A percentile compares a stretch with the other conserved stretches of the same genome.
Conservation (phyloP, 306 rosid species). For the Crataegus laevigata region DNA sequence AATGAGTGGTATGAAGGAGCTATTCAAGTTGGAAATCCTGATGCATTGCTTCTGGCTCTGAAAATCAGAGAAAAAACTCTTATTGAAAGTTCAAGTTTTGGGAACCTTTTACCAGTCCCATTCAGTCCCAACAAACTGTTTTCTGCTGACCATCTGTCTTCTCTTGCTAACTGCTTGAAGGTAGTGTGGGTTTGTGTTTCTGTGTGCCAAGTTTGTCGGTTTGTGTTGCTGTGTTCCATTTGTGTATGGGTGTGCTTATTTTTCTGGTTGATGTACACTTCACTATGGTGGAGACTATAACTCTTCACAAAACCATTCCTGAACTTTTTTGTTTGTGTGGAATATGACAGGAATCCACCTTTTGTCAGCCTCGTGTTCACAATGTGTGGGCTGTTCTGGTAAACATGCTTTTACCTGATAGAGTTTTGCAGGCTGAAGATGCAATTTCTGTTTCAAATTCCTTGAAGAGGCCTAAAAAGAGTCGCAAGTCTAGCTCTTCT, state of each 20-base stretch:
- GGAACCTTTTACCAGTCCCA: slow-evolving; percentile 63
- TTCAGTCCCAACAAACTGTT: slow-evolving; percentile 57
- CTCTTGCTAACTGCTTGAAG: slow-evolving; percentile 72
- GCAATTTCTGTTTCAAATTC: slow-evolving; percentile 57
- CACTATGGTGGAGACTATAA: slow-evolving; percentile 1
- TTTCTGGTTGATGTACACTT: not conserved
- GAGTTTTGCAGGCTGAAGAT: slow-evolving; percentile 61
- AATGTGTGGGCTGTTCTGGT: slow-evolving; percentile 79
- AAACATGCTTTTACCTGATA: slow-evolving; percentile 58
- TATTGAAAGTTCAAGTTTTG: slow-evolving; percentile 40
- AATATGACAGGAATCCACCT: slow-evolving; percentile 80
- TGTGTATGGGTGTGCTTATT: not conserved
- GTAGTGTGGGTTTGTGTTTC: slow-evolving; percentile 22
- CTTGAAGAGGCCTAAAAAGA: slow-evolving; percentile 75
- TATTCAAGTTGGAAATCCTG: slow-evolving; percentile 77
- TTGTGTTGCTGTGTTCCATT: not conserved
- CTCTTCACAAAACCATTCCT: not conserved
- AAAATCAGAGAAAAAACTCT: slow-evolving; percentile 46
- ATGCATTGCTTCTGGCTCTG: slow-evolving; percentile 79
- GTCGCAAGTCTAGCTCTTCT: slow-evolving; percentile 65
- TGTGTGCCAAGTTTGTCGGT: not conserved
- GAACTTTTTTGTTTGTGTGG: slow-evolving; percentile 7
- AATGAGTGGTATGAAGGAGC: slow-evolving; percentile 78
- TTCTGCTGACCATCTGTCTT: slow-evolving; percentile 55
- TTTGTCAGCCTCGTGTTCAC: slow-evolving; percentile 92